A percentile compares a stretch with the other conserved stretches of the same genome.
These are phyloP conservation scores for Mortierella sp. DNA, from an alignment of 371 early-diverging fungal species.

Conservation along the genomic window DNA sequence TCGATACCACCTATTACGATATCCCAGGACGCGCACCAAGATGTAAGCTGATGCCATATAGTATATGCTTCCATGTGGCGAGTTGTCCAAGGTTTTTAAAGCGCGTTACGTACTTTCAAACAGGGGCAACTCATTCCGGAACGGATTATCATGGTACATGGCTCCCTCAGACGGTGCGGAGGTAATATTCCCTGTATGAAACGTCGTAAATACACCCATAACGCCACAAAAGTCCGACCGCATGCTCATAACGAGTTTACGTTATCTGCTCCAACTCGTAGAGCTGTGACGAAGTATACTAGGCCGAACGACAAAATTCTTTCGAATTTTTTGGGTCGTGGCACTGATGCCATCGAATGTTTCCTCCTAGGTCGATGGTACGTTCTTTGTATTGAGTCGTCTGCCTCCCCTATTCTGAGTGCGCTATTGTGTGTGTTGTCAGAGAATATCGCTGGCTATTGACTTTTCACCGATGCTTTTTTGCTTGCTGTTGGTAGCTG, in stretches of 20 bases:
- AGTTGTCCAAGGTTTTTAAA: neutral
- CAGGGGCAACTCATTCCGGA: slow-evolving; percentile 90
- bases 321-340: slow-evolving; percentile 92
- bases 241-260: neutral
- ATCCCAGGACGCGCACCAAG: slow-evolving; percentile 92
- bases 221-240: neutral
- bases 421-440: neutral
- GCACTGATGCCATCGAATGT: slow-evolving; percentile 93
- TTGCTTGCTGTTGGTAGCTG: slow-evolving; percentile 58
- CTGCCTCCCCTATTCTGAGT: neutral
- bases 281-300: slow-evolving; percentile 83
- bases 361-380: slow-evolving; percentile 84
- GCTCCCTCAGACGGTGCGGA: slow-evolving; percentile 92
- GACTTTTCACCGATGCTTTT: neutral
- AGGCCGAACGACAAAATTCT: slow-evolving; percentile 80
- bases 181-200: slow-evolving; percentile 54
- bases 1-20: slow-evolving; percentile 88
- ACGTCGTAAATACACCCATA: neutral
- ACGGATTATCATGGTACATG: slow-evolving; percentile 96
- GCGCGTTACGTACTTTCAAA: neutral
- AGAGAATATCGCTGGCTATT: neutral
- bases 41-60: slow-evolving; percentile 57
- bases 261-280: slow-evolving; percentile 17
- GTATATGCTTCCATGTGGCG: neutral
- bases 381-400: neutral